Evolutionary conservation across 116 monocot genomes (phyloP), one percentile per base, ranked within the genome.

Genomic region (Zostera marina): DNA sequence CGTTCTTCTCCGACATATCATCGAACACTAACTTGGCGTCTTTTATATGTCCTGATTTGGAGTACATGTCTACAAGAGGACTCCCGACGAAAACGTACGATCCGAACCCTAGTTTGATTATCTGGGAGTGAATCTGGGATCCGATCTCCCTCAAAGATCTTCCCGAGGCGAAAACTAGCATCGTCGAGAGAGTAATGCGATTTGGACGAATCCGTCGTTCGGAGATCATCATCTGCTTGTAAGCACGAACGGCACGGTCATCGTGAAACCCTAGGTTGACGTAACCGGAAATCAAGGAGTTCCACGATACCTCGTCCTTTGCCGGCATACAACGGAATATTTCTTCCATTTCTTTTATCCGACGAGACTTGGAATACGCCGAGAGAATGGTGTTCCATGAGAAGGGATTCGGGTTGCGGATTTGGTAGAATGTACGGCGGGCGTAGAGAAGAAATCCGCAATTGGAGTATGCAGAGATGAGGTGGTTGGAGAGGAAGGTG

Each of bases 381-480:
- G 82, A 69, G 72, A 87, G 81, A 26, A 87, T 54, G 54, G 76
- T 72, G 56, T 87, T 87, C 76, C 73, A 79, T 9, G 79, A 81
- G 64, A 79, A 81, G 55, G 62, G 22, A 59, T 79, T 87, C 42
- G 66, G 73, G 21, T 69, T 56, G 60, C 79, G 73, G 32, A 87
- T 81, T 81, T 52, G 46, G 47, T 79, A 68, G 73, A 87, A 87
- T 70, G 73, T 58, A 0, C 22, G 5, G 54, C 73, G 69, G 24
- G 87, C 81, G 46, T 74, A 69, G 42, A 14, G 1, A 5, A 54
- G 38, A 54, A 45, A 57, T 41, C 32, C 39, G 46, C 65, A 59
- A n/a, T 60, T 73, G 9, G 70, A 49, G 66, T 87, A 87, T 45
- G 66, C 26, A 23, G 66, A 53, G 43, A 87, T 56, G 74, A 87